Evolutionary conservation across 306 rosid species (phyloP), one percentile per base, ranked within the genome.

Genomic region (Cicer chorassanicum): DNA sequence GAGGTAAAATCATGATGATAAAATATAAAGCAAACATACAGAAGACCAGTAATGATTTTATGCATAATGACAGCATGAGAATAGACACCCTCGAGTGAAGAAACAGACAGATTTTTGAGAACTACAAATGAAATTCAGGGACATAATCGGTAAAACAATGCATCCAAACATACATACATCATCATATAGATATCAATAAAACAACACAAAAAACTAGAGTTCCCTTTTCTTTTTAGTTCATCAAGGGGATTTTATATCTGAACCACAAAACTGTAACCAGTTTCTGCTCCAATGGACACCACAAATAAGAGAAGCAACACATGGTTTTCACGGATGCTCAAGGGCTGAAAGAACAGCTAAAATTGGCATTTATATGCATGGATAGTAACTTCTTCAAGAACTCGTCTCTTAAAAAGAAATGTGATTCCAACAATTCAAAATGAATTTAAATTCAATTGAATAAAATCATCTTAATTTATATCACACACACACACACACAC

Each of bases 1-100:
- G 78, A 85, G 34, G 87, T n/a, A 78, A 77, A 82, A 81, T 59
- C 41, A 76, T 62, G 54, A 76, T 65, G 54, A 81, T 54, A 21
- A 72, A 74, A 85, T 65, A 46, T 21, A 68, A 62, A 60, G 59
- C 16, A 24, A 65, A 84, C 75, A 62, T 56, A 64, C 9, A 24
- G 13, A 69, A 46, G 49, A n/a, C 45, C 76, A 69, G 67, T 42
- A 53, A 49, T 44, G 34, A 64, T 65, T 65, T 55, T 15, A 65
- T 2, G 65, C 65, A 72, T 34, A 29, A 70, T 7, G 9, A 56
- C 36, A 74, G 36, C 14, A 50, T 68, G 57, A 49, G 39, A 66
- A 72, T 10, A 43, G 42, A 61, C 71, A 71, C n/a, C 45, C 1
- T 53, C 39, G 12, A 50, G 41, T 53, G 44, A n/a, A 48, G 71